Evolutionary conservation across 2,329 filamentous ascomycete genomes (phyloP), one percentile per base, ranked within the genome.

Genomic region (Pseudopithomyces chartarum): DNA sequence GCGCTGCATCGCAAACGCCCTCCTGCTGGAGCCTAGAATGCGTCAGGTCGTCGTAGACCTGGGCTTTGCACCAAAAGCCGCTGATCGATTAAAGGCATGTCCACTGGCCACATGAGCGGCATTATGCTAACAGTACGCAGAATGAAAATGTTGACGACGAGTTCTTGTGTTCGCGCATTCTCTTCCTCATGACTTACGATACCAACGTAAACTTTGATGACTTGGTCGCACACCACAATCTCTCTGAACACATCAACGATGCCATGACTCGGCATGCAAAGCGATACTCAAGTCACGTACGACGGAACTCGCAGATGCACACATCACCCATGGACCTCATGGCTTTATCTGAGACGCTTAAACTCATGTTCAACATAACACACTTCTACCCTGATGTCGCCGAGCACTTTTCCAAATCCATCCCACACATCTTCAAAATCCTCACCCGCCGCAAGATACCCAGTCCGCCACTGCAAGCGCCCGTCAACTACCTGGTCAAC

Each of bases 331-430:
- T 93, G 83, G 87, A 90, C 61, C 87, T 90, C 56, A 87, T 94
- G 85, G 92, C 93, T 0, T 81, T 98, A 36, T 83, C 82, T 8
- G 94, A 98, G 74, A 94, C 90, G 0, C 79, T 95, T 48, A 97
- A 96, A 70, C 82, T 98, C 39, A 78, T 96, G 50, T 98, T 96
- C 81, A 97, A 97, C 74, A 82, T 97, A 52, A 90, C 90, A 1
- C 88, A 93, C 66, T 87, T 88, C 67, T 89, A 88, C 67, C 85
- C 87, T 3, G 82, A 87, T 40, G 81, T 88, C 23, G 76, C 79
- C 4, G 73, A 80, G 0, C 77, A 81, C 0, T 96, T 97, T 69
- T 86, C 86, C 1, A 79, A 84, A 20, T 86, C 89, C 2, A 83
- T 96, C 40, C 83, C 87, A 11, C 82, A 87, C 57, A 85, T 98